Percentiles rank a stretch among this genome's conserved stretches.
These are phyloP conservation scores for Xylaria sp. DNA, from an alignment of 2,329 filamentous ascomycete species.

Conservation along the genomic window DNA sequence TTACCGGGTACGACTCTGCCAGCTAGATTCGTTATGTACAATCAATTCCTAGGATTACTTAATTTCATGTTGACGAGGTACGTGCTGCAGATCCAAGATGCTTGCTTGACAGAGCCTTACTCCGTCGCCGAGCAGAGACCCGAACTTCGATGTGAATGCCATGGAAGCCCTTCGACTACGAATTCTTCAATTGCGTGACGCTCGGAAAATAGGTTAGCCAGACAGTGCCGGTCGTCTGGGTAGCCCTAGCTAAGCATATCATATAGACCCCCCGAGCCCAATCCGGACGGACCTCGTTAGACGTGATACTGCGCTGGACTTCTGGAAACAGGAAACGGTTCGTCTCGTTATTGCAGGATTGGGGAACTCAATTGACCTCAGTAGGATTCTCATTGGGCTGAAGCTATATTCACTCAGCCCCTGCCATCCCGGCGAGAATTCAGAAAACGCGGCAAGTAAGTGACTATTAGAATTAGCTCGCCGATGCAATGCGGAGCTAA, in stretches of 20 bases:
- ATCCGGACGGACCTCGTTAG: conserved; percentile 44
- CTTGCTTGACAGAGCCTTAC: conserved; percentile 27
- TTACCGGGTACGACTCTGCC: conserved; percentile 61
- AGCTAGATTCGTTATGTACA: conserved; percentile 65
- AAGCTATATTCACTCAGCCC: conserved; percentile 67
- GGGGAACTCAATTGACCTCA: conserved; percentile 21
- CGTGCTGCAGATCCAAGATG: conserved; percentile 27
- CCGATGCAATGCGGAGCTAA: conserved; percentile 16
- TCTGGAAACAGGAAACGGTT: conserved; percentile 47
- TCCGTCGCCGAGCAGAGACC: conserved; percentile 52
- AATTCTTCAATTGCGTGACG: conserved; percentile 63
- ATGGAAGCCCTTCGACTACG: conserved; percentile 61
- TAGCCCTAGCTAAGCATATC: conserved; percentile 37
- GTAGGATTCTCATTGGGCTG: conserved; percentile 68
- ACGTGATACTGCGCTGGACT: conserved; percentile 44
- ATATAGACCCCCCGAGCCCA: conserved; percentile 44
- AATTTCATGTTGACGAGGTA: conserved; percentile 64
- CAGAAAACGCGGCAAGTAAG: conserved; percentile 54
- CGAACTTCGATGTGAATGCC: conserved; percentile 65
- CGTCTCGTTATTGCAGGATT: conserved; percentile 23
- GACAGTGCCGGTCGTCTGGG: conserved; percentile 35
- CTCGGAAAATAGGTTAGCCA: conserved; percentile 62
- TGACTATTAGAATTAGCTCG: conserved; percentile 7
- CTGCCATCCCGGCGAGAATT: conserved; percentile 62
- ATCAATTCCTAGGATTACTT: conserved; percentile 62